Base-by-base conservation (phyloP, 2,329 filamentous ascomycete genomes). In the Hymenoscyphus repandus region DNA sequence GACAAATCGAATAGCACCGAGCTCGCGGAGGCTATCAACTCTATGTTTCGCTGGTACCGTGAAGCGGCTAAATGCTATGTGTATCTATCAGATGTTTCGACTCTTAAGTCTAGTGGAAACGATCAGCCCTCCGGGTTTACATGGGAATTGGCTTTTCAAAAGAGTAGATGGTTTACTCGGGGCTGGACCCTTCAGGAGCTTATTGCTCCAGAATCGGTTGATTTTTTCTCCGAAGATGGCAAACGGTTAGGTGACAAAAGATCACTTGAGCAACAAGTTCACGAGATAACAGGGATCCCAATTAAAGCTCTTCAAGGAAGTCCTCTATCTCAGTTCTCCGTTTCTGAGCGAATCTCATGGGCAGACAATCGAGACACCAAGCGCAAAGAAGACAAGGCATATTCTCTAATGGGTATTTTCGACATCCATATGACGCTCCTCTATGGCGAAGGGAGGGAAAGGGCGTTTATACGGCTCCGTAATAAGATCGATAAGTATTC, bases 341-440 rank as follows among this genome's bases (percentile, higher is more conserved):
- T 55, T 47, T 22, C 46, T 15, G 40, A 55, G 37, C 46, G 52
- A 40, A 37, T 73, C 68, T 66, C 66, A 1, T 73, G 71, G 71
- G 70, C 70, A 2, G 61, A 67, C 1, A 47, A 60, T 5, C 63
- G 72, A 0, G 30, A 55, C 1, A 70, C 71, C 0, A 67, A 62
- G 0, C 55, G 68, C 5, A 12, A 47, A 0, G 72, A 75, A 45
- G 73, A 74, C 36, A 62, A 65, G 73, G 73, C 45, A 7, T 48
- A 48, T 34, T 48, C 15, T 33, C 6, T 41, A 2, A 20, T 42
- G 7, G 45, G 45, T 0, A 62, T 75, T 0, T 74, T 75, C 33
- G 61, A 61, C 2, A 62, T 75, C 18, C 68, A 70, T 32, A 72
- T 75, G 68, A 65, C 72, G 0, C 54, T 74, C 3, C 41, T 74